Conservation (phyloP, 1,139 yeast species). For the Pichia sp. region DNA sequence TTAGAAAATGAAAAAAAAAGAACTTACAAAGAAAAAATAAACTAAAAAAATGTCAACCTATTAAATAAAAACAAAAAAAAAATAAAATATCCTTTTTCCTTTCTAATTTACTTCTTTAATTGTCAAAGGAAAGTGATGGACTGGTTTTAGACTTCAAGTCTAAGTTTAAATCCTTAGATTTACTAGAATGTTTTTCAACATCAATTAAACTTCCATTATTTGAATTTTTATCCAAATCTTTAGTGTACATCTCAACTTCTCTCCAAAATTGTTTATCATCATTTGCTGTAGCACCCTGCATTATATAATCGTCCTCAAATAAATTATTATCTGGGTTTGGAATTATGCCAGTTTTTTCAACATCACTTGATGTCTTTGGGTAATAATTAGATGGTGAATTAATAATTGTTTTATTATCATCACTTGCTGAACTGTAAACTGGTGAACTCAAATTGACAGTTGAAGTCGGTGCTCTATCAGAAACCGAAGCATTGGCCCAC, state of each 20-base stretch:
- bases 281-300: conserved; percentile 5
- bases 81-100: neutral
- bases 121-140: neutral
- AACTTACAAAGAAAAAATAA: neutral
- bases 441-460: conserved; percentile 10
- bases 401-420: conserved; percentile 12
- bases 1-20: neutral
- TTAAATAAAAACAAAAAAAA: neutral
- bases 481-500: conserved; percentile 56
- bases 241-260: conserved; percentile 26
- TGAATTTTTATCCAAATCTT: conserved; percentile 18
- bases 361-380: conserved; percentile 4
- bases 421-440: conserved; percentile 9
- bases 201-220: conserved; percentile 2
- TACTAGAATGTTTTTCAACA: neutral
- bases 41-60: neutral
- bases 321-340: conserved; percentile 3
- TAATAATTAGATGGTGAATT: conserved; percentile 14
- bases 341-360: neutral
- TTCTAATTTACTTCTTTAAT: neutral
- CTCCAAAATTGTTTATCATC: conserved; percentile 23
- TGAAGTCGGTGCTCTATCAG: conserved; percentile 24
- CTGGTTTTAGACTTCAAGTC: neutral
- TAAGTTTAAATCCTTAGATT: neutral
- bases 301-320: neutral